These are phyloP conservation scores for Puccinia brachypodii DNA, from an alignment of 1,284 basidiomycete species.

Conservation along the genomic window DNA sequence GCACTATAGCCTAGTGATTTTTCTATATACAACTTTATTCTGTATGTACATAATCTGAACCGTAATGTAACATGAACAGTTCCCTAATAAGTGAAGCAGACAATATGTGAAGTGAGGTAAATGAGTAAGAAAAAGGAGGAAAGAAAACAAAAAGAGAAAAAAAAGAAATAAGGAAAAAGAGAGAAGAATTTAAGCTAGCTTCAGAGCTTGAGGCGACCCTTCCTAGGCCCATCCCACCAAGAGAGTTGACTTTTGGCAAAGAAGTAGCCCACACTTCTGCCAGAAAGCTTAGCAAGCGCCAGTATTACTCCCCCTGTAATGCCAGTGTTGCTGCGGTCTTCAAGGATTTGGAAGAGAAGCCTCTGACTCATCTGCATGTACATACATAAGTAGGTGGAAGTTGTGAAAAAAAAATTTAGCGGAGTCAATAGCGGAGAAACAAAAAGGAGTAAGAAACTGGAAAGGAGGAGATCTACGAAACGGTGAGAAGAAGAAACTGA, in stretches of 20 bases:
- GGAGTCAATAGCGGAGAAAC: no score
- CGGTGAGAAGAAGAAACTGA: no score
- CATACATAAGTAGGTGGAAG: neutral
- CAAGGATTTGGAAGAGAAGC: no score
- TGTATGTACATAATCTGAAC: neutral
- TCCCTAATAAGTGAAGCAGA: neutral
- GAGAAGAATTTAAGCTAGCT: neutral
- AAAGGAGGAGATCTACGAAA: no score
- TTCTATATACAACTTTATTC: neutral
- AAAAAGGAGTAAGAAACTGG: no score
- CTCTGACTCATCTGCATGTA: no score
- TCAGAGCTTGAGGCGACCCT: neutral
- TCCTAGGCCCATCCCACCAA: neutral
- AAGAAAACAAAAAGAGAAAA: neutral
- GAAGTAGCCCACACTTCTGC: conserved; percentile 1
- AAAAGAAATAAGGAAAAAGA: neutral
- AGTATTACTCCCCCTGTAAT: neutral
- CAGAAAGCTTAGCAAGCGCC: neutral
- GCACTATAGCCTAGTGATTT: no score
- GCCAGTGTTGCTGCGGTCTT: neutral
- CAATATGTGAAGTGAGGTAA: neutral
- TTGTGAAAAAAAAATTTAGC: neutral
- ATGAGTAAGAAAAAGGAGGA: neutral
- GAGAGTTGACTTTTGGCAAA: neutral
- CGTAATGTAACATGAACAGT: neutral